phyloP scores from a whole-genome alignment of 768 basidiomycete genomes.

The Lactarius deliciosus region DNA sequence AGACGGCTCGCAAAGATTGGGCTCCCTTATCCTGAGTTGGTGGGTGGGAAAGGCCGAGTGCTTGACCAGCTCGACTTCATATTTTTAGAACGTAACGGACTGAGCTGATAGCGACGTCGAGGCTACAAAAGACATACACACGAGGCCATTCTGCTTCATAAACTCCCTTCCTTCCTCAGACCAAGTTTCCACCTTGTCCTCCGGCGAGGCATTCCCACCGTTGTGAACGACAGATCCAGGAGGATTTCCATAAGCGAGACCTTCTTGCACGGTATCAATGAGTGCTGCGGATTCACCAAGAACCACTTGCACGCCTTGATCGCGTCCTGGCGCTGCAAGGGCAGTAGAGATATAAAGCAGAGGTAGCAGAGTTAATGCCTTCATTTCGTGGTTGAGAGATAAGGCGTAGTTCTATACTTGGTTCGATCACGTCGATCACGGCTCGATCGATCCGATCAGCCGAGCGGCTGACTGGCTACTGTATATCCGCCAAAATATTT shows the following conservation, averaged over 20 bases:
- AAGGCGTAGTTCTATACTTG: not conserved
- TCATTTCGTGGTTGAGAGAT: constrained; percentile 41
- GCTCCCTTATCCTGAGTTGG: constrained; percentile 42
- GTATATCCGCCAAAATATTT: constrained; percentile 8
- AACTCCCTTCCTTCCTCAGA: constrained; percentile 60
- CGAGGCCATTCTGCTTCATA: constrained; percentile 66
- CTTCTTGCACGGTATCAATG: constrained; percentile 26
- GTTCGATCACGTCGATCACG: too few species aligned
- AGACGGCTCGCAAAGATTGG: constrained; percentile 49
- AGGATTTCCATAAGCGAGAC: constrained; percentile 22
- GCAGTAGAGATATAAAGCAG: constrained; percentile 39
- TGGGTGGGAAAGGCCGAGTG: constrained; percentile 40
- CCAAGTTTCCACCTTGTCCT: constrained; percentile 56
- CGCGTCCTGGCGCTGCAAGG: constrained; percentile 41
- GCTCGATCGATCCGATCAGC: too few species aligned
- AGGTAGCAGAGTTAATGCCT: constrained; percentile 37
- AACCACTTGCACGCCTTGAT: constrained; percentile 47
- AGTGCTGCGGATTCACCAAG: constrained; percentile 36
- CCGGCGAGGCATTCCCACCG: constrained; percentile 44
- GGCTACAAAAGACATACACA: constrained; percentile 49
- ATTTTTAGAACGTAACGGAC: not conserved
- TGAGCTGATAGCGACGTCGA: not conserved
- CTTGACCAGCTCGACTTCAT: constrained; percentile 42
- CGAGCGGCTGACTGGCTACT: too few species aligned
- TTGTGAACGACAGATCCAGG: constrained; percentile 42